Evolutionary conservation across 176 grass and related monocot genomes (phyloP).

Genomic region (Urochloa ruziziensis): DNA sequence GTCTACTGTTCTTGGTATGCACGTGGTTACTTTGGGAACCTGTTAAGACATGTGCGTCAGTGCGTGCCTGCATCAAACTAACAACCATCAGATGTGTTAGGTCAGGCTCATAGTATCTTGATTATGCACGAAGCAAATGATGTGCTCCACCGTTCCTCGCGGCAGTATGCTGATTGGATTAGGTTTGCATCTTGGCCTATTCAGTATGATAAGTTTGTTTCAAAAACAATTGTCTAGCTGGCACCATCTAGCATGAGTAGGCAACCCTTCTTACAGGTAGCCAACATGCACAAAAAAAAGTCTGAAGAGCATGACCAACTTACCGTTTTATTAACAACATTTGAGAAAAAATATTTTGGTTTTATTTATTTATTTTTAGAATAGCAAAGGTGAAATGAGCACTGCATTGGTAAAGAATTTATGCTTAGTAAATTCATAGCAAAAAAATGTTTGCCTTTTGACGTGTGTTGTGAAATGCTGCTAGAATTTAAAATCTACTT

Average conservation of each 20-base stretch:
- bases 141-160: neutral
- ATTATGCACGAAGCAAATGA: neutral
- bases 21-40: constrained; percentile 21
- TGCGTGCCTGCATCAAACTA: neutral
- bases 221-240: neutral
- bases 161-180: constrained; percentile 12
- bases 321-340: neutral
- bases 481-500: constrained; percentile 9
- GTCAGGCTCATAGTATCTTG: neutral
- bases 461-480: neutral
- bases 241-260: neutral
- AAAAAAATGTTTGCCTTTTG: neutral
- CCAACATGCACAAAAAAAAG: neutral
- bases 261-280: neutral
- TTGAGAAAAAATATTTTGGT: neutral
- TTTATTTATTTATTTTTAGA: neutral
- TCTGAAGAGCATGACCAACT: constrained; percentile 4
- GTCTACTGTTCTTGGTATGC: constrained; percentile 14
- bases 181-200: constrained; percentile 3
- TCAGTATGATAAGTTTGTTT: neutral
- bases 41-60: constrained; percentile 28
- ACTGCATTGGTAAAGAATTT: neutral
- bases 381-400: neutral
- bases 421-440: neutral
- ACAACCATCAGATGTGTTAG: constrained; percentile 8